Evolutionary conservation across 2,329 filamentous ascomycete genomes (phyloP).

Genomic region (Fusarium kyushuense): DNA sequence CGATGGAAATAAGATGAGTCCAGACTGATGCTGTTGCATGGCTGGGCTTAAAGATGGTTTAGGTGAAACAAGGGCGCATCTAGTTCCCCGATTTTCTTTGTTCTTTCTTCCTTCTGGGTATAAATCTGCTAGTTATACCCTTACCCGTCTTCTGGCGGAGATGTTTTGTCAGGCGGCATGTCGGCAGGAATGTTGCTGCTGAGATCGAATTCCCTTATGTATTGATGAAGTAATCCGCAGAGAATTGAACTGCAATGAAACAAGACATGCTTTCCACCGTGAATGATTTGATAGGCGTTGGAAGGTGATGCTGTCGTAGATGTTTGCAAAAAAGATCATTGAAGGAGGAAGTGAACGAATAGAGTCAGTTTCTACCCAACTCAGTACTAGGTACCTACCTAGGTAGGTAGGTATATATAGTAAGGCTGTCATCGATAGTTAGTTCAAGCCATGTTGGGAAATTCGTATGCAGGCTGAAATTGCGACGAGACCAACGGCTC

Average conservation of each 20-base stretch:
- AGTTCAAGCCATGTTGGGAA: conserved; percentile 10
- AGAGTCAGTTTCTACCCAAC: background rate
- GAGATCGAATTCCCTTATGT: conserved; percentile 41
- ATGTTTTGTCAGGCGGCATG: conserved; percentile 39
- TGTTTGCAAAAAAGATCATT: background rate
- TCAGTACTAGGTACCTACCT: background rate
- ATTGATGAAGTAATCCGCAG: conserved; percentile 38
- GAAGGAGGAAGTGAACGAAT: background rate
- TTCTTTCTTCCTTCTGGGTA: conserved; percentile 10
- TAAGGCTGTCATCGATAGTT: background rate
- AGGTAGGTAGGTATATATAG: background rate
- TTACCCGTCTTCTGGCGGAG: conserved; percentile 22
- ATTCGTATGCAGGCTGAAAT: conserved; percentile 36
- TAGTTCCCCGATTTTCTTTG: conserved; percentile 23
- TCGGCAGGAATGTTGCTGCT: conserved; percentile 18
- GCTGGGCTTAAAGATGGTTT: conserved; percentile 15
- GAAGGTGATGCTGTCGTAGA: background rate
- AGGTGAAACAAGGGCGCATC: conserved; percentile 36
- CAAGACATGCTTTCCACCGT: background rate
- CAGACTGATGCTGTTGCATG: conserved; percentile 31
- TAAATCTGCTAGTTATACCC: conserved; percentile 15
- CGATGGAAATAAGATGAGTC: conserved; percentile 27
- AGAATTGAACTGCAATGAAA: conserved; percentile 26
- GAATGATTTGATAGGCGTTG: background rate
- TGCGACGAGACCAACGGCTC: conserved; percentile 29